phyloP scores from a whole-genome alignment of 345 rosid genomes.

The Euphorbia peplus region DNA sequence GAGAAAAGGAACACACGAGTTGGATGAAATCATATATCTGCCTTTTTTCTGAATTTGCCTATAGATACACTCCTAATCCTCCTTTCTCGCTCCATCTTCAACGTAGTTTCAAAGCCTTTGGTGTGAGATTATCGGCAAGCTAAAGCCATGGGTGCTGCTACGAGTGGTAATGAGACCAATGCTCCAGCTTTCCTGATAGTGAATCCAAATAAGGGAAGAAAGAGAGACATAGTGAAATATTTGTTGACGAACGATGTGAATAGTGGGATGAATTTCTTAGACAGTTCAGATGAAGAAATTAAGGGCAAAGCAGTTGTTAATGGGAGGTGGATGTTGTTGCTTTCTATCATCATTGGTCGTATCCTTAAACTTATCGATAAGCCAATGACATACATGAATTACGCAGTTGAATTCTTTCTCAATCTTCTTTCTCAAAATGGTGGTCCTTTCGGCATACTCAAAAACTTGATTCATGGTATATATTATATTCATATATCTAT shows the following conservation, averaged over 20 bases:
- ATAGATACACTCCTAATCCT: not conserved
- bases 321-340: constrained; percentile 53
- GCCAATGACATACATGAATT: constrained; percentile 64
- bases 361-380: constrained; percentile 41
- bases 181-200: constrained; percentile 36
- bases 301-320: constrained; percentile 30
- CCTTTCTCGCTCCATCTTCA: not conserved
- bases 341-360: constrained; percentile 53
- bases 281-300: constrained; percentile 35
- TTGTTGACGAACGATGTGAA: constrained; percentile 32
- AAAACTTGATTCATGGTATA: constrained; percentile 45
- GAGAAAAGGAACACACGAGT: too few species aligned
- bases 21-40: not conserved
- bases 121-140: not conserved
- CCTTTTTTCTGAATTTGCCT: not conserved
- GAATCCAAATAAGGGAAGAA: constrained; percentile 55
- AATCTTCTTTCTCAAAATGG: constrained; percentile 62
- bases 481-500: too few species aligned
- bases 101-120: not conserved
- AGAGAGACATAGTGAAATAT: constrained; percentile 45
- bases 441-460: constrained; percentile 48
- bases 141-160: not conserved
- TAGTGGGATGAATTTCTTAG: constrained; percentile 53
- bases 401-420: constrained; percentile 52
- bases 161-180: too few species aligned